Evolutionary conservation across 345 rosid genomes (phyloP), one percentile per base, ranked within the genome.

Genomic region (Raphanus raphanistrum): DNA sequence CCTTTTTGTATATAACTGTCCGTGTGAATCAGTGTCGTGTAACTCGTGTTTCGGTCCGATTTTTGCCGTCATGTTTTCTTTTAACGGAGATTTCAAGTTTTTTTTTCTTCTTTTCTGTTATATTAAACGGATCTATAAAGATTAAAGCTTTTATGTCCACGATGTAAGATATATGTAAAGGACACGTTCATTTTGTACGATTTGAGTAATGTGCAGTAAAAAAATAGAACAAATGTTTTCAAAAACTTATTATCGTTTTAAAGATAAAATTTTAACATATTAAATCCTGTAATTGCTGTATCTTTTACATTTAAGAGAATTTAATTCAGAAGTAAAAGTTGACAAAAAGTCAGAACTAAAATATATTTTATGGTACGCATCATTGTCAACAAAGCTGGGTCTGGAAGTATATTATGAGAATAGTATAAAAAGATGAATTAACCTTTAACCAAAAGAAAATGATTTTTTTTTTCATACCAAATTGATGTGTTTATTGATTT

Each of bases 1-100:
- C 67, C 52, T 74, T 74, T 80, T 74, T 80, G 76, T 80, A 74
- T 25, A 74, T 55, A 74, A 69, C 63, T 73, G 72, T 67, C 27
- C 72, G 74, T 73, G 71, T 68, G 82, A 69, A 74, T 63, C 66
- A 67, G 72, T 80, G 82, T 74, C 82, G 76, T 79, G 79, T 32
- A 21, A 21, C 21, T 74, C 82, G 76, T 28, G 31, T 79, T 74
- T 74, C 79, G 59, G 65, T 57, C 63, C 43, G 59, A 71, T 63
- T 74, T 63, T 69, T 70, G 75, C 63, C 63, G 62, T 63, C 4
- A 21, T 68, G 3, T 15, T 4, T 28, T 48, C 17, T 33, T 58
- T 66, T 72, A 58, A 59, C 60, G 74, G 55, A 61, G 78, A 48
- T 59, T 71, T 71, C 59, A 35, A 54, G 58, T 33, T 79, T 15